These are phyloP conservation scores for Cyclotella cryptica DNA, from an alignment of 108 stramenopile species.

Conservation along the genomic window DNA sequence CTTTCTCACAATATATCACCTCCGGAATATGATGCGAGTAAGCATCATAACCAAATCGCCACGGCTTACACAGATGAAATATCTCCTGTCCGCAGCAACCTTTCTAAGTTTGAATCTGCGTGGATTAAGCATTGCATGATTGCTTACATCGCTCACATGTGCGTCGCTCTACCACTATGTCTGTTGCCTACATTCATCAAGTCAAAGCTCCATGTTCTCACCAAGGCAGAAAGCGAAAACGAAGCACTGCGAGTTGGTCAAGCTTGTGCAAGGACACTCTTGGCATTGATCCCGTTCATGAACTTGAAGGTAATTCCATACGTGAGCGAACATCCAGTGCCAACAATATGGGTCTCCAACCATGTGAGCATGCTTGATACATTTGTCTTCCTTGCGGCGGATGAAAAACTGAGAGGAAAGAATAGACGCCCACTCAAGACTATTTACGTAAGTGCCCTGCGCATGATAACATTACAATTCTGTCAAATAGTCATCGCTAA, in stretches of 20 bases:
- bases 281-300: slow-evolving; percentile 76
- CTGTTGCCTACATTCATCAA: slow-evolving; percentile 61
- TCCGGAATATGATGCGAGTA: neutral
- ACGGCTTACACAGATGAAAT: neutral
- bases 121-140: slow-evolving; percentile 64
- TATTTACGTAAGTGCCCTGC: slow-evolving; percentile 69
- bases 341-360: slow-evolving; percentile 84
- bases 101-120: slow-evolving; percentile 20
- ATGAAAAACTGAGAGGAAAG: slow-evolving; percentile 66
- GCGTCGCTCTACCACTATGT: slow-evolving; percentile 69
- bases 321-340: slow-evolving; percentile 45
- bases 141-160: slow-evolving; percentile 69
- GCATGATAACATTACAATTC: neutral
- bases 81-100: neutral
- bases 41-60: neutral
- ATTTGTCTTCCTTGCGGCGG: slow-evolving; percentile 74
- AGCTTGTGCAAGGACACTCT: slow-evolving; percentile 69
- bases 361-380: slow-evolving; percentile 79
- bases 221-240: slow-evolving; percentile 41
- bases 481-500: neutral
- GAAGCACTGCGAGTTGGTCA: slow-evolving; percentile 62
- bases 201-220: slow-evolving; percentile 35
- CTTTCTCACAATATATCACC: neutral
- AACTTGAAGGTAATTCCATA: slow-evolving; percentile 32
- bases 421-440: slow-evolving; percentile 80